Base-by-base conservation (phyloP, 495 filamentous ascomycete species). In the Penicillium nucicola region DNA sequence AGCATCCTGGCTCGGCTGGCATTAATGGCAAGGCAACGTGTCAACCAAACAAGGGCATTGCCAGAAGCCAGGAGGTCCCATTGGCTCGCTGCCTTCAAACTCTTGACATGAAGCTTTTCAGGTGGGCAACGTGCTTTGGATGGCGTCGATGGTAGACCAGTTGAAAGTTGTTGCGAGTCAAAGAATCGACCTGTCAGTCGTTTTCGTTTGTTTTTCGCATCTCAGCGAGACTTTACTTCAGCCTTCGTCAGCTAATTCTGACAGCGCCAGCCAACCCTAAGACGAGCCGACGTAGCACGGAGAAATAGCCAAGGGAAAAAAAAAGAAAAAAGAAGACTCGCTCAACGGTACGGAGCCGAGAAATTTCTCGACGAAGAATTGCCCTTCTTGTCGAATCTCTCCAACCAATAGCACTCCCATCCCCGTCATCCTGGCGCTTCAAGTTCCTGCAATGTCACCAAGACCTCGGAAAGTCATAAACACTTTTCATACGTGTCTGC, bases 401-500 rank as follows among this genome's bases (percentile, higher is more conserved):
- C 19, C 32, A 18, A 4, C 17, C 15, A 48, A 48, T 57, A 46
- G n/a, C 42, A 28, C n/a, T 11, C 2, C 8, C 4, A 14, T 38
- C 34, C 40, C 14, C 4, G 9, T 31, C 17, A 9, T 40, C 39
- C 25, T 49, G 37, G 31, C 43, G 30, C 43, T 34, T 12, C 10
- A 23, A 7, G n/a, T 47, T 41, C 43, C 50, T 50, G 34, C 47
- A 45, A 49, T 53, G 55, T 41, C 56, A 62, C 50, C 51, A 32
- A 34, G 42, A 52, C 48, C 49, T 50, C 30, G 42, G 34, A 42
- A 49, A 38, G 36, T 58, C 56, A 53, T 33, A 41, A 62, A 60
- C 46, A 32, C 53, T 51, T 56, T 65, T 65, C 56, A 56, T 56
- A 60, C 63, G 51, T 57, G 38, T 42, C 13, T 30, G 15, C 40